These are phyloP conservation scores for Aspergillus proliferans DNA, from an alignment of 2,329 filamentous ascomycete species.

Conservation along the genomic window DNA sequence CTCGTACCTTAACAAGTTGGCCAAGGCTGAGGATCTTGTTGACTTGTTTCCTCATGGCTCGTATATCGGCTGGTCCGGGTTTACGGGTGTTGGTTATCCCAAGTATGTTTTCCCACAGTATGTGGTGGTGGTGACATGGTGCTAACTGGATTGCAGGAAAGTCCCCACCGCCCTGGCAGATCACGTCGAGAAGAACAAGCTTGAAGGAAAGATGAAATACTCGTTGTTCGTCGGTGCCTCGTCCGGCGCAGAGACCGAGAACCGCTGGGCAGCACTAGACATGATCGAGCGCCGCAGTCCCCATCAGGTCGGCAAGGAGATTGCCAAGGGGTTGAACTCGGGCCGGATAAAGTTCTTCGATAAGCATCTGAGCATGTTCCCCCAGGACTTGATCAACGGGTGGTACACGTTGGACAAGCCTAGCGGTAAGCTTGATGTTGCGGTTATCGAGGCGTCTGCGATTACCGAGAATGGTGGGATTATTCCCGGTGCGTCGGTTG, in stretches of 20 bases:
- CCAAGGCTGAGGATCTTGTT: conserved; percentile 71
- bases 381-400: conserved; percentile 76
- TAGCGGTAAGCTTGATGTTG: conserved; percentile 70
- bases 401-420: conserved; percentile 78
- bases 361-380: conserved; percentile 91
- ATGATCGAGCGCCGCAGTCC: conserved; percentile 84
- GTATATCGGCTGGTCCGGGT: conserved; percentile 89
- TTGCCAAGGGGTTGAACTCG: conserved; percentile 83
- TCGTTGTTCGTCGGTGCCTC: conserved; percentile 85
- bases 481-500: conserved; percentile 78
- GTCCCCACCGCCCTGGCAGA: conserved; percentile 78
- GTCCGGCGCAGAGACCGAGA: conserved; percentile 83
- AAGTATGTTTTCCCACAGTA: conserved; percentile 53
- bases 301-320: conserved; percentile 86
- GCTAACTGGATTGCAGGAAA: conserved; percentile 49
- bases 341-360: conserved; percentile 89
- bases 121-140: conserved; percentile 2
- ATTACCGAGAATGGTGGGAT: conserved; percentile 87
- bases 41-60: conserved; percentile 74
- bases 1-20: conserved; percentile 72
- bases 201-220: conserved; percentile 80
- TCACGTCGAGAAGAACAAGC: conserved; percentile 78
- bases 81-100: conserved; percentile 83
- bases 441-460: conserved; percentile 76
- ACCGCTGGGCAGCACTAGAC: conserved; percentile 79